Percentiles rank a stretch among this genome's conserved stretches.
phyloP scores from a whole-genome alignment of 2,329 filamentous ascomycete genomes.

The Arachnomyces sp. region DNA sequence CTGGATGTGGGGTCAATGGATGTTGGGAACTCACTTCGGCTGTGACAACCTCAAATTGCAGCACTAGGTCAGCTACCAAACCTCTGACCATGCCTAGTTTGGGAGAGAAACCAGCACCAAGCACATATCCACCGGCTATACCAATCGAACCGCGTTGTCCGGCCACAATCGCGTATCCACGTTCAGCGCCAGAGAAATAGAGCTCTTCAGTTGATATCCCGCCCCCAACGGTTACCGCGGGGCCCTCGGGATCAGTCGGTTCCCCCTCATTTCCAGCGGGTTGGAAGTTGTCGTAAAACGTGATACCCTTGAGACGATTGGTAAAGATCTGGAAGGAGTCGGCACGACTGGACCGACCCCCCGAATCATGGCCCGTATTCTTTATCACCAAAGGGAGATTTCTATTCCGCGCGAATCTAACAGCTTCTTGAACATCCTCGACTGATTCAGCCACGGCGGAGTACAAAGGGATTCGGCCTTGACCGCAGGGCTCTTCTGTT shows the following conservation, averaged over 20 bases:
- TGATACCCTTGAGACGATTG: constrained; percentile 22
- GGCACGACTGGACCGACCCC: constrained; percentile 25
- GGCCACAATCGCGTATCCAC: too few relatives aligned
- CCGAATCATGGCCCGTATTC: constrained; percentile 31
- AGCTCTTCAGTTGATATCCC: constrained; percentile 1
- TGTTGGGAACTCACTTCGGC: constrained; percentile 16
- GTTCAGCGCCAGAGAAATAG: too few relatives aligned
- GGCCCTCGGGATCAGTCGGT: constrained; percentile 2
- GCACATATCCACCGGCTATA: constrained; percentile 4
- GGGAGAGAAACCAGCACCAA: constrained; percentile 34
- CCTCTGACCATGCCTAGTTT: constrained; percentile 38
- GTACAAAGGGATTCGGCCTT: constrained; percentile 29
- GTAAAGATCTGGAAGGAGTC: constrained; percentile 31
- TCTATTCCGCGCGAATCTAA: constrained; percentile 27
- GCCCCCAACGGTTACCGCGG: constrained; percentile 6
- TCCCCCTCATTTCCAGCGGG: too few relatives aligned
- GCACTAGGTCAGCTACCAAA: constrained; percentile 47
- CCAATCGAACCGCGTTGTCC: too few relatives aligned
- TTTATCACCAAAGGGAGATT: constrained; percentile 28
- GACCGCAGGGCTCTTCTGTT: constrained; percentile 16
- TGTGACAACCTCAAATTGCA: constrained; percentile 46
- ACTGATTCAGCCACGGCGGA: constrained; percentile 24
- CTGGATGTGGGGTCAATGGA: too few relatives aligned
- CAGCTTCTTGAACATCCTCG: constrained; percentile 26
- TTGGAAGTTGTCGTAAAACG: constrained; percentile 19